Percentiles rank a stretch among this genome's conserved stretches.
These are phyloP conservation scores for Podila verticillata DNA, from an alignment of 192 early-diverging fungal genomes.

Conservation along the genomic window DNA sequence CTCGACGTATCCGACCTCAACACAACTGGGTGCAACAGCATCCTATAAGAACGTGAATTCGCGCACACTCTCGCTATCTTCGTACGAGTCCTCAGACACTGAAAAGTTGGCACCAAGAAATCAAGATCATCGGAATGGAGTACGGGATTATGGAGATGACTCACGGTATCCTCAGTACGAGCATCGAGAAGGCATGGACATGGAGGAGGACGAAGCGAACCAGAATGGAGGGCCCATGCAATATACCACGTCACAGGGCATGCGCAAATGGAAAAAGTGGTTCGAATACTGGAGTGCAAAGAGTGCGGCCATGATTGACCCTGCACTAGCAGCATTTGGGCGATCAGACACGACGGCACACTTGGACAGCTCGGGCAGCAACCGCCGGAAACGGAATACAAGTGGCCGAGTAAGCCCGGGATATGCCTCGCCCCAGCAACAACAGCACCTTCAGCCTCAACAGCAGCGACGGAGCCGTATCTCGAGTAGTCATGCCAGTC, in stretches of 20 bases:
- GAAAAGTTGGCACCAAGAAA: slow-evolving; percentile 12
- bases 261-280: slow-evolving; percentile 51
- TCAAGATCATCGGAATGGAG: neutral
- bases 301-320: slow-evolving; percentile 44
- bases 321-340: slow-evolving; percentile 43
- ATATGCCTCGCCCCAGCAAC: neutral
- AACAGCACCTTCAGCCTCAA: slow-evolving; percentile 6
- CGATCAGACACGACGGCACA: slow-evolving; percentile 17
- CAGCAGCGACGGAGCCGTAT: neutral
- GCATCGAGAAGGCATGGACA: neutral
- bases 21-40: slow-evolving; percentile 7
- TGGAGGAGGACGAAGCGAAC: slow-evolving; percentile 38
- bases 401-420: slow-evolving; percentile 28
- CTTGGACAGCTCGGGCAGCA: slow-evolving; percentile 9
- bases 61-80: slow-evolving; percentile 16
- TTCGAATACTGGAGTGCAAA: slow-evolving; percentile 47
- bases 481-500: slow-evolving; percentile 6
- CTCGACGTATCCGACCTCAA: slow-evolving; percentile 17
- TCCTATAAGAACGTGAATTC: neutral
- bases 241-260: slow-evolving; percentile 46
- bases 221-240: slow-evolving; percentile 35
- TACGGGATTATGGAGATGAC: neutral
- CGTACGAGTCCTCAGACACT: slow-evolving; percentile 34
- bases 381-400: slow-evolving; percentile 19
- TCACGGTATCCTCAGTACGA: neutral